These are phyloP conservation scores for Colletotrichum australisinense DNA, from an alignment of 2,329 filamentous ascomycete species.

Conservation along the genomic window DNA sequence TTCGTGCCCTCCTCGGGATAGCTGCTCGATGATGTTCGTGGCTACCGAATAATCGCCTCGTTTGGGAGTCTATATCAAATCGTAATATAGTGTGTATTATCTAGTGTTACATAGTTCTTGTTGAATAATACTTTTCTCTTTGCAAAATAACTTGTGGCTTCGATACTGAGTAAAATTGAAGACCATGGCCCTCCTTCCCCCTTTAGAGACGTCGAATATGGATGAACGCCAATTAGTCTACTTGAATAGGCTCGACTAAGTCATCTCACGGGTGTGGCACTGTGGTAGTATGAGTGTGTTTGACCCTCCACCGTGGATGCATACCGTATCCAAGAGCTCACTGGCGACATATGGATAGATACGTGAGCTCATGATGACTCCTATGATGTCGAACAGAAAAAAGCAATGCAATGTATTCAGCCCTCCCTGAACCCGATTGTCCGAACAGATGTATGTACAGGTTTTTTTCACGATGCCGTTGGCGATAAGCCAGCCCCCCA, in stretches of 20 bases:
- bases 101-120: background rate
- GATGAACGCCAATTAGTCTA: too few relatives aligned
- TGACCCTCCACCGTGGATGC: too few relatives aligned
- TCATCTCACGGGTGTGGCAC: too few relatives aligned
- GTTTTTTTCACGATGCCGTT: conserved; percentile 45
- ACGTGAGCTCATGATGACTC: background rate
- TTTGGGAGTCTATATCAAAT: background rate
- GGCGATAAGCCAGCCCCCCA: background rate
- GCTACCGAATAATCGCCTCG: background rate
- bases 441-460: conserved; percentile 56
- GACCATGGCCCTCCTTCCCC: background rate
- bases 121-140: background rate
- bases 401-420: conserved; percentile 39
- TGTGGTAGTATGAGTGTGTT: too few relatives aligned
- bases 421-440: conserved; percentile 47
- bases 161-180: background rate
- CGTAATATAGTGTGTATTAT: background rate
- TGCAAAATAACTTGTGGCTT: background rate
- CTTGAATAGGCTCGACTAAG: too few relatives aligned
- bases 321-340: too few relatives aligned
- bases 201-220: background rate
- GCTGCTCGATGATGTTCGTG: background rate
- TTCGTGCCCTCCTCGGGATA: background rate
- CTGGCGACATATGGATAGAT: too few relatives aligned
- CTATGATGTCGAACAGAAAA: conserved; percentile 14